A percentile compares a stretch with the other conserved stretches of the same genome.
Conservation (phyloP, 176 grass and related monocot species). For the sorghum (Sorghum bicolor) region Sorghum_bicolor_NCBIv3 NC_012879.2:59486501-59487000, state of each 20-base stretch:
- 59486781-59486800: not conserved
- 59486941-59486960: fast-evolving
- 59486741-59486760: not conserved
- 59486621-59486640: fast-evolving
- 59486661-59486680: not conserved
- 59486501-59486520: too few species aligned
- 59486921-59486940: not conserved
- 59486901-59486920: not conserved
- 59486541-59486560: too few species aligned
- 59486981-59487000: not conserved
- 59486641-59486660: not conserved
- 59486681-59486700: too few species aligned
- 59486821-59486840: not conserved
- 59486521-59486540: too few species aligned
- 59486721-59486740: not conserved
- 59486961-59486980: not conserved
- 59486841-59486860: not conserved
- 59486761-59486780: not conserved
- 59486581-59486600: too few species aligned
- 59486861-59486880: not conserved
- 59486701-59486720: not conserved
- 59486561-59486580: too few species aligned
- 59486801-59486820: not conserved
- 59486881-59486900: not conserved
- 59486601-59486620: too few species aligned